Percentiles rank a stretch among this genome's conserved stretches.
Evolutionary conservation across 1,284 basidiomycete species (phyloP).

Genomic region (Cryptococcus jaspeensis): DNA sequence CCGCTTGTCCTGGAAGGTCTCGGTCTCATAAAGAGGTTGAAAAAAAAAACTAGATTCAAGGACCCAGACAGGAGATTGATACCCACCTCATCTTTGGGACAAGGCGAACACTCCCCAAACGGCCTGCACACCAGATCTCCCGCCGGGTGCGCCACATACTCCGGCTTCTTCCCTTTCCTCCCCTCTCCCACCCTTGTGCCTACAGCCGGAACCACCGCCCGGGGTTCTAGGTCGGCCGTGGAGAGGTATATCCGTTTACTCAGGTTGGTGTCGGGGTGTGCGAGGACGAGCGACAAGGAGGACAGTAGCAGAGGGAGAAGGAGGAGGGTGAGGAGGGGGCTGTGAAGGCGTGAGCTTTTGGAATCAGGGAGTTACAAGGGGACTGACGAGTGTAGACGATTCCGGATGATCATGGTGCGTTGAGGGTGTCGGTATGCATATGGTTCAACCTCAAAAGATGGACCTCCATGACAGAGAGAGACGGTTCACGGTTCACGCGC

Average conservation of each 20-base stretch:
- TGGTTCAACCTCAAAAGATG: background rate
- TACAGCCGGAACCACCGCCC: too few relatives aligned
- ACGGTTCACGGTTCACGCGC: too few relatives aligned
- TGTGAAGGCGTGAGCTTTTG: background rate
- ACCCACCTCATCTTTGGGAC: slow-evolving; percentile 73
- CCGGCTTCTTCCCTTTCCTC: slow-evolving; percentile 16
- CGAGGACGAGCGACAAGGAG: background rate
- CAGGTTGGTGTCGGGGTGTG: background rate
- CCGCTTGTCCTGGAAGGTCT: too few relatives aligned
- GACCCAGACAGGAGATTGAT: background rate
- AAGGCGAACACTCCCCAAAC: slow-evolving; percentile 77
- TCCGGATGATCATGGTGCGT: slow-evolving; percentile 2
- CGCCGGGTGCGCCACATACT: slow-evolving; percentile 35
- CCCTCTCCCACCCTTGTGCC: background rate
- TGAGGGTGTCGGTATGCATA: background rate
- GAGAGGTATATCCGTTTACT: too few relatives aligned
- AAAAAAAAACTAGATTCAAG: background rate
- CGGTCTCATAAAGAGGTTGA: too few relatives aligned
- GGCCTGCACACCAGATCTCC: slow-evolving; percentile 61
- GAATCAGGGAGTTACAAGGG: background rate
- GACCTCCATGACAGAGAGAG: background rate
- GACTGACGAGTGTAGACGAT: background rate
- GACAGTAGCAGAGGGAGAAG: slow-evolving; percentile 19
- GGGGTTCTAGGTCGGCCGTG: too few relatives aligned
- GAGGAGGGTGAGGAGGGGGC: slow-evolving; percentile 24